Evolutionary conservation across 371 early-diverging fungal species (phyloP).

Genomic region (Umbelopsis sp.): DNA sequence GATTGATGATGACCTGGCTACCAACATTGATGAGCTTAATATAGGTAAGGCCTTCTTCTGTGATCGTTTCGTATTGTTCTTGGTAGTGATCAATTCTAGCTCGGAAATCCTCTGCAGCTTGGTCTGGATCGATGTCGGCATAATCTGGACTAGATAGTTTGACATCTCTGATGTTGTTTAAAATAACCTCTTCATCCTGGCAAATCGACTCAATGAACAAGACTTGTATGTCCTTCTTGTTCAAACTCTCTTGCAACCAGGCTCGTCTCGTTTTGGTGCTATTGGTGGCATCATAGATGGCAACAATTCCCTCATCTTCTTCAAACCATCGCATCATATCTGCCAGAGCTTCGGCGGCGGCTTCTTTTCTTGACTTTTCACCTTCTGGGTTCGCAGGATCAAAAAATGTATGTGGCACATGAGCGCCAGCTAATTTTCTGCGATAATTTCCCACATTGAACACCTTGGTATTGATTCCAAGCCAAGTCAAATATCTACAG

Average conservation of each 20-base stretch:
- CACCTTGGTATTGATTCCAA: slow-evolving; percentile 88
- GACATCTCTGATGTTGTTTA: slow-evolving; percentile 91
- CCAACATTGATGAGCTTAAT: slow-evolving; percentile 95
- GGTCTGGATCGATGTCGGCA: slow-evolving; percentile 70
- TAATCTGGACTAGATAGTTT: slow-evolving; percentile 95
- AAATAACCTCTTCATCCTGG: slow-evolving; percentile 81
- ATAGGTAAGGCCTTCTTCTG: slow-evolving; percentile 75
- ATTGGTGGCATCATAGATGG: slow-evolving; percentile 97
- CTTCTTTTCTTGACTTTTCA: slow-evolving; percentile 71
- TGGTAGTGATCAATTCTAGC: slow-evolving; percentile 90
- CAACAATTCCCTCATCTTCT: slow-evolving; percentile 77
- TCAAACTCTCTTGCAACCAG: slow-evolving; percentile 67
- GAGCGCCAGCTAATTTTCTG: slow-evolving; percentile 82
- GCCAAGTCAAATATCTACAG: slow-evolving; percentile 92
- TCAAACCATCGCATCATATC: slow-evolving; percentile 94
- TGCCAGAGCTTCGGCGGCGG: slow-evolving; percentile 82
- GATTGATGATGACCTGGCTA: slow-evolving; percentile 82
- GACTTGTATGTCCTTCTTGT: slow-evolving; percentile 76
- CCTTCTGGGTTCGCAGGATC: slow-evolving; percentile 82
- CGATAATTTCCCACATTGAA: slow-evolving; percentile 96
- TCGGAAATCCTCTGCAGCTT: slow-evolving; percentile 86
- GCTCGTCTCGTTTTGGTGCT: slow-evolving; percentile 81
- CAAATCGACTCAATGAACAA: slow-evolving; percentile 96
- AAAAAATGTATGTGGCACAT: slow-evolving; percentile 86
- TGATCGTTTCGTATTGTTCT: slow-evolving; percentile 84